Base-by-base conservation (phyloP, 2,329 filamentous ascomycete genomes). In the Aspergillus carbonarius region DNA sequence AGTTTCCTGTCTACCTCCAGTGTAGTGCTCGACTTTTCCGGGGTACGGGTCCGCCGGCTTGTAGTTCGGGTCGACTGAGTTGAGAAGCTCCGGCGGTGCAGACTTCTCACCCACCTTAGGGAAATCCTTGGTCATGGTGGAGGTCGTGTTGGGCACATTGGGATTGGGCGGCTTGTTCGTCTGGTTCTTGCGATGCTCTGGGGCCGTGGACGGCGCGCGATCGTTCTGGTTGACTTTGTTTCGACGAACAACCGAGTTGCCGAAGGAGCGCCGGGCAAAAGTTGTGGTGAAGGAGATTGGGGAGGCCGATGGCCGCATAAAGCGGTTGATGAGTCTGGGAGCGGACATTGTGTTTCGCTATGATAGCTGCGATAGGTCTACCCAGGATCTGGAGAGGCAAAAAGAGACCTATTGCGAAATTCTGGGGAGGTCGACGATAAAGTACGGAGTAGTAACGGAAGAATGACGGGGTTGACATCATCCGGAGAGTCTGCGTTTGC, bases 11-110 rank as follows among this genome's bases (percentile, higher is more conserved):
- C 83, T 84, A 48, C 84, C 85, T 30, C 86, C 86, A 0, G 85
- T 88, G 83, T 88, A 87, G 60, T 82, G 79, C 70, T 88, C 82
- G 8, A 85, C 86, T 69, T 85, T 87, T 67, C 86, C 83, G 0
- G 85, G 84, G 51, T 83, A 79, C 1, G 82, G 79, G 70, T 88
- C 85, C 66, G 83, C 84, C 44, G 85, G 85, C 9, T 75, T 73
- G 70, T 83, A 88, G 51, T 83, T 76, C 15, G 78, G 74, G 64
- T 87, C 83, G 54, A 82, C 80, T 18, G 81, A 81, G 65, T 78
- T 82, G 63, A 88, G 72, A 60, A 88, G 69, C 72, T 88, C 86
- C 2, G 86, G 86, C 9, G 86, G 85, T 25, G 83, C 69, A 13
- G 79, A 78, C 63, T 84, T 80, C 54, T 79, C 77, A 59, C 86